These are phyloP conservation scores for Talaromyces sp. DNA, from an alignment of 2,329 filamentous ascomycete genomes.

Conservation along the genomic window DNA sequence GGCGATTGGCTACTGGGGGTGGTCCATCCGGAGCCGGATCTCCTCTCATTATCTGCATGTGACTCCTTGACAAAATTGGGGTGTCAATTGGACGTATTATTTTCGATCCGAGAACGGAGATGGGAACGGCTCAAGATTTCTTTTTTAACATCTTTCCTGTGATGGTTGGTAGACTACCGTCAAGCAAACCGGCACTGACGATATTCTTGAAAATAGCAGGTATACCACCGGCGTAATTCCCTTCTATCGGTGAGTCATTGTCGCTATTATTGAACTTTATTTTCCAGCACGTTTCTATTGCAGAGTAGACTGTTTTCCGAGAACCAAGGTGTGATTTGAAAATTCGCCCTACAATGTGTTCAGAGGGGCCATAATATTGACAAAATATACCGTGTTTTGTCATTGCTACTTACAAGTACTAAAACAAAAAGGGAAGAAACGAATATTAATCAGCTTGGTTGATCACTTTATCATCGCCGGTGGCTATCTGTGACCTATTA, in stretches of 20 bases:
- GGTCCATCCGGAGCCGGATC: slow-evolving; percentile 64
- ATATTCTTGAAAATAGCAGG: slow-evolving; percentile 54
- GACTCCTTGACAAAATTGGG: slow-evolving; percentile 64
- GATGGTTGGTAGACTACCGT: slow-evolving; percentile 55
- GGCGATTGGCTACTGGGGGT: no score
- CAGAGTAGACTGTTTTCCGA: neutral
- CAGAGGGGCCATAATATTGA: neutral
- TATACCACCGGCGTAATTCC: slow-evolving; percentile 45
- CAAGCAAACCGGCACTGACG: slow-evolving; percentile 52
- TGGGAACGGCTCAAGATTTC: slow-evolving; percentile 56
- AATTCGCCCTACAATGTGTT: neutral
- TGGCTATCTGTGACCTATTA: neutral
- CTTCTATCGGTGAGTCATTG: neutral
- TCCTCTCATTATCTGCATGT: slow-evolving; percentile 67
- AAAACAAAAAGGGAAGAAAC: neutral
- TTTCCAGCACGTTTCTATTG: neutral
- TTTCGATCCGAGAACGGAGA: slow-evolving; percentile 59
- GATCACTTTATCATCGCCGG: neutral
- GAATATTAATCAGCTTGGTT: neutral
- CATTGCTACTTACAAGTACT: neutral
- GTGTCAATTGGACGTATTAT: slow-evolving; percentile 63
- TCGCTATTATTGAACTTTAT: neutral
- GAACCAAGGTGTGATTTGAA: neutral
- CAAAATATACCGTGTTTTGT: neutral
- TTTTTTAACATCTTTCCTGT: slow-evolving; percentile 54